These are phyloP conservation scores for Eleusine coracana DNA, from an alignment of 176 grass and related monocot species.

Conservation along the genomic window DNA sequence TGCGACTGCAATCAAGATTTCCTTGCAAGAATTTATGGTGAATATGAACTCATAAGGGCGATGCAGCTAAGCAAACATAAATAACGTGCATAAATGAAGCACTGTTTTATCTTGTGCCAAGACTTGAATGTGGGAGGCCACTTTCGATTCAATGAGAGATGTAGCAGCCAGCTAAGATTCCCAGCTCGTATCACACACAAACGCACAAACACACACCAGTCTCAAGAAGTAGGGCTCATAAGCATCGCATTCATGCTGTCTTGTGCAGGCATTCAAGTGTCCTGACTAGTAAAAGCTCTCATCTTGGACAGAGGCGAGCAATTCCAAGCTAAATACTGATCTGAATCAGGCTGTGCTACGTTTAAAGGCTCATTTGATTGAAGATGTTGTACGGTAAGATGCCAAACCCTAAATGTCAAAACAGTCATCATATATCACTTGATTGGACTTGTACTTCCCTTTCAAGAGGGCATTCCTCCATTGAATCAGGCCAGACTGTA, in stretches of 20 bases:
- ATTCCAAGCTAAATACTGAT: slow-evolving; percentile 54
- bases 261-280: slow-evolving; percentile 63
- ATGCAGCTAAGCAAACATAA: slow-evolving; percentile 64
- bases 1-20: slow-evolving; percentile 46
- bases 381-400: slow-evolving; percentile 54
- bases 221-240: slow-evolving; percentile 41
- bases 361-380: slow-evolving; percentile 52
- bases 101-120: slow-evolving; percentile 66
- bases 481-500: slow-evolving; percentile 28
- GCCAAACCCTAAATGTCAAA: slow-evolving; percentile 61
- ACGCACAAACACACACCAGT: slow-evolving; percentile 35
- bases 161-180: slow-evolving; percentile 52
- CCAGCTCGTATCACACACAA: slow-evolving; percentile 46
- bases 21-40: slow-evolving; percentile 51
- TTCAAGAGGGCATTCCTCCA: slow-evolving; percentile 32
- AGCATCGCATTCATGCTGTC: slow-evolving; percentile 42
- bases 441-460: slow-evolving; percentile 47
- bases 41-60: slow-evolving; percentile 42
- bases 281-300: slow-evolving; percentile 55
- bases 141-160: slow-evolving; percentile 61
- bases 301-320: slow-evolving; percentile 51
- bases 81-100: slow-evolving; percentile 58
- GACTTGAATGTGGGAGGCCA: slow-evolving; percentile 63
- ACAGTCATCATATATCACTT: slow-evolving; percentile 54
- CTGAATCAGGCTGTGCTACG: slow-evolving; percentile 38